A percentile compares a stretch with the other conserved stretches of the same genome.
Evolutionary conservation across 1,139 yeast genomes (phyloP).

Genomic region (Citeromyces hawaiiensis): DNA sequence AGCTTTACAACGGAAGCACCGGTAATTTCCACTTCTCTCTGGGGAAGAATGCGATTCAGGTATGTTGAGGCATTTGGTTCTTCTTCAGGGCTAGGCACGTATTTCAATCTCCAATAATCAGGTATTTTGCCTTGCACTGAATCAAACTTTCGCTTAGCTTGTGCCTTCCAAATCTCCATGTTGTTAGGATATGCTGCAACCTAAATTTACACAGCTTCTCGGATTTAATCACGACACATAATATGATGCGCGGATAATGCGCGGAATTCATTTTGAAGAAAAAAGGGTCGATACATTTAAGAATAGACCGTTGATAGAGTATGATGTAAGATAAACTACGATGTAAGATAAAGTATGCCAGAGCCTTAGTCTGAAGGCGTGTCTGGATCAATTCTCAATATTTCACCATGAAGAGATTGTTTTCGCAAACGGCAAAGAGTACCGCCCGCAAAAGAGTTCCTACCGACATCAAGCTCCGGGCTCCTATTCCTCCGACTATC

Average conservation of each 20-base stretch:
- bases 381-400: background rate
- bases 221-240: no score
- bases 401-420: constrained; percentile 1
- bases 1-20: constrained; percentile 14
- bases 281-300: no score
- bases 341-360: no score
- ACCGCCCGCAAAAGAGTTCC: constrained; percentile 11
- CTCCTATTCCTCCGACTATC: constrained; percentile 81
- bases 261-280: no score
- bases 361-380: no score
- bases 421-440: background rate
- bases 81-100: constrained; percentile 12
- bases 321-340: no score
- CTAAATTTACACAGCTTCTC: no score
- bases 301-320: no score
- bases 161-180: constrained; percentile 9
- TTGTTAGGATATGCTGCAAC: background rate
- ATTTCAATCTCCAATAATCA: constrained; percentile 14
- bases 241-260: no score
- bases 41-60: constrained; percentile 16
- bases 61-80: constrained; percentile 10
- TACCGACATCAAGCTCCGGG: constrained; percentile 38
- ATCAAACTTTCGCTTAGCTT: constrained; percentile 10
- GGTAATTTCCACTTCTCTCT: constrained; percentile 12
- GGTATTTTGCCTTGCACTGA: constrained; percentile 14